These are phyloP conservation scores for Conticribra guillardii DNA, from an alignment of 108 stramenopile species.

Conservation along the genomic window DNA sequence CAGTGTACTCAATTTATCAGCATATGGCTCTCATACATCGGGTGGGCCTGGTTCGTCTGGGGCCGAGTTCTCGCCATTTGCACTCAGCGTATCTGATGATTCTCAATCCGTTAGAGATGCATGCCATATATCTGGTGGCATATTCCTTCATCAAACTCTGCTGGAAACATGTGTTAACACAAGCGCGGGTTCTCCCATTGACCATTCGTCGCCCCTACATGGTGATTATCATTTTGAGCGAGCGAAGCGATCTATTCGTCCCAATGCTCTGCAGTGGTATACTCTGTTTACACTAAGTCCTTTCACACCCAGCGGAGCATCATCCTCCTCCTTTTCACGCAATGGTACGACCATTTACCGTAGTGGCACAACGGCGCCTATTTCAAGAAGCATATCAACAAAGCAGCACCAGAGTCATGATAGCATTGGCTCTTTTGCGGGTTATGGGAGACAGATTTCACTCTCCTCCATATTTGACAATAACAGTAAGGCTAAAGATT, in stretches of 20 bases:
- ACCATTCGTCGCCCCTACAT: slow-evolving; percentile 24
- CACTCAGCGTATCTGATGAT: slow-evolving; percentile 70
- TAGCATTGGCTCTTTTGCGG: background rate
- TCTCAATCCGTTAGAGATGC: slow-evolving; percentile 55
- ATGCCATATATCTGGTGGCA: slow-evolving; percentile 68
- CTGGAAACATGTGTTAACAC: slow-evolving; percentile 49
- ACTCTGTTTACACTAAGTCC: slow-evolving; percentile 72
- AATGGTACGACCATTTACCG: background rate
- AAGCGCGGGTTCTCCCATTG: slow-evolving; percentile 50
- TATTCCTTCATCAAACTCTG: slow-evolving; percentile 61
- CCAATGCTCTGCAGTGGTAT: slow-evolving; percentile 83
- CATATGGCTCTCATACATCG: background rate
- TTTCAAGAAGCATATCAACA: background rate
- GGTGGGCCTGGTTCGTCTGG: background rate
- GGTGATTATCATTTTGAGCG: slow-evolving; percentile 55
- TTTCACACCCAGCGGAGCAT: slow-evolving; percentile 53
- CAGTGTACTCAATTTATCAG: slow-evolving; percentile 68
- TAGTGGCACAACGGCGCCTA: no score
- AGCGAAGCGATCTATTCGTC: slow-evolving; percentile 60
- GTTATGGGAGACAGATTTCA: background rate
- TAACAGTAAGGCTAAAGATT: background rate
- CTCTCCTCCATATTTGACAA: slow-evolving; percentile 4
- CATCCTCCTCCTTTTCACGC: slow-evolving; percentile 9
- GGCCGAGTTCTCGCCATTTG: slow-evolving; percentile 36
- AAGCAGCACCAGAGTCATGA: slow-evolving; percentile 4